Percentiles rank a stretch among this genome's conserved stretches.
phyloP scores from a whole-genome alignment of 2,329 filamentous ascomycete species.

The Venturia carpophila region DNA sequence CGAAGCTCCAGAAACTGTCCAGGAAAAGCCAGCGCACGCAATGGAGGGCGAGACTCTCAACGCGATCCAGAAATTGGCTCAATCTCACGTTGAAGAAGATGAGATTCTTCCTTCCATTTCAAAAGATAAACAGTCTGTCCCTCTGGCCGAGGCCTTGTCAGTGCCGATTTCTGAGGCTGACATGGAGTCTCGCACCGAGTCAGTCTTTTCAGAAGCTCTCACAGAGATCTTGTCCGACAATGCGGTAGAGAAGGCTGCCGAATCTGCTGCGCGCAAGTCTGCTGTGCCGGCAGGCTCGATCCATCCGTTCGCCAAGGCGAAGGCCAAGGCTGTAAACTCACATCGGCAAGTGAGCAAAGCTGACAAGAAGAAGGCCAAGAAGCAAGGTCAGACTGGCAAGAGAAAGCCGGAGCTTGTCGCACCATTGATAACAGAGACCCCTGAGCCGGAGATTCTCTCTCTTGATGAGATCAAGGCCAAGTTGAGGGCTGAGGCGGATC shows the following conservation, averaged over 20 bases:
- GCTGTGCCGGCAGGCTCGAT: background rate
- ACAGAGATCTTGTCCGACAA: background rate
- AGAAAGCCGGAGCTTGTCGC: background rate
- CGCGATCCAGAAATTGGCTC: background rate
- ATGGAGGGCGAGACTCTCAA: background rate
- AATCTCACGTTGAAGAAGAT: no score
- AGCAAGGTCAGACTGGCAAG: constrained; percentile 7
- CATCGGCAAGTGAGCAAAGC: constrained; percentile 11
- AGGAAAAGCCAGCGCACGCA: background rate
- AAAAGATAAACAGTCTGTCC: background rate
- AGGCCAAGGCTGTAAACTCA: background rate
- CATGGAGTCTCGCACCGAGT: background rate
- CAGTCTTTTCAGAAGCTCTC: background rate
- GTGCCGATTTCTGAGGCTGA: background rate
- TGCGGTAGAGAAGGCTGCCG: background rate
- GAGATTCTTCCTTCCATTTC: background rate
- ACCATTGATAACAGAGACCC: background rate
- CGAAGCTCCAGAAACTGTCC: background rate
- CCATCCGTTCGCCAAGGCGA: constrained; percentile 3
- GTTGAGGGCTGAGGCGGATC: background rate
- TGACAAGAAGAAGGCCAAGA: constrained; percentile 14
- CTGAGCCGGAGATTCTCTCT: constrained; percentile 13
- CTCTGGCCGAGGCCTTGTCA: background rate
- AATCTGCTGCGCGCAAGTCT: background rate
- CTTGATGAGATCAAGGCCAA: constrained; percentile 9